phyloP scores from a whole-genome alignment of 2,329 filamentous ascomycete species.

The Pseudopyrenochaeta lycopersici region DNA sequence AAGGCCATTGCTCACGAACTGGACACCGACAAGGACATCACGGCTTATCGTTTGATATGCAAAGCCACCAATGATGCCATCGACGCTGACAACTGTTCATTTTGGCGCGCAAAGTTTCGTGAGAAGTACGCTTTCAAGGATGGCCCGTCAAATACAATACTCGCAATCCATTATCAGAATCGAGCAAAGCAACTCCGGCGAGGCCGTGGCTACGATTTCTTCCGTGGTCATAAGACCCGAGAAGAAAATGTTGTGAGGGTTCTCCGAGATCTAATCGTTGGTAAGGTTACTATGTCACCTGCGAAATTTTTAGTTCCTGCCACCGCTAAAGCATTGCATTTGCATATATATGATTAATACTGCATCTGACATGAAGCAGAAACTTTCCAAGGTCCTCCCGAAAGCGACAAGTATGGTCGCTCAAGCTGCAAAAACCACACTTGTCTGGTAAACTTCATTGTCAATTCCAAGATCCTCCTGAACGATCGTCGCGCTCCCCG shows the following conservation, averaged over 20 bases:
- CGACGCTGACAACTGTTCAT: constrained; percentile 50
- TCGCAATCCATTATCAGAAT: constrained; percentile 50
- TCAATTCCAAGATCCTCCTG: constrained; percentile 36
- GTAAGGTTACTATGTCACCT: constrained; percentile 42
- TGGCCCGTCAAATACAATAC: constrained; percentile 31
- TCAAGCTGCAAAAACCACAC: constrained; percentile 46
- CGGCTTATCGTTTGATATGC: constrained; percentile 53
- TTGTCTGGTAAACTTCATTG: constrained; percentile 41
- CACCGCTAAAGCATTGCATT: neutral
- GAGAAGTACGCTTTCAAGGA: constrained; percentile 50
- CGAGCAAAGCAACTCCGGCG: constrained; percentile 32
- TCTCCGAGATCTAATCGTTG: constrained; percentile 55
- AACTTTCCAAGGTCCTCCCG: constrained; percentile 36
- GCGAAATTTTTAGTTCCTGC: neutral
- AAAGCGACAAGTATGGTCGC: constrained; percentile 25
- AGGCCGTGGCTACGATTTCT: constrained; percentile 26
- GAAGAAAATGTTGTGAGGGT: constrained; percentile 50
- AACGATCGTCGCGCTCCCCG: constrained; percentile 31
- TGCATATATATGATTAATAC: neutral
- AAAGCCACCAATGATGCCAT: constrained; percentile 50
- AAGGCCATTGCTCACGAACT: constrained; percentile 51
- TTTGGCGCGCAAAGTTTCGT: constrained; percentile 59
- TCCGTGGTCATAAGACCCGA: constrained; percentile 18
- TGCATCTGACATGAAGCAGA: constrained; percentile 24
- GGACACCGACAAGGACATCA: constrained; percentile 55